Evolutionary conservation across 2,329 filamentous ascomycete species (phyloP), one percentile per base, ranked within the genome.

Genomic region (Plectosphaerella sp.): DNA sequence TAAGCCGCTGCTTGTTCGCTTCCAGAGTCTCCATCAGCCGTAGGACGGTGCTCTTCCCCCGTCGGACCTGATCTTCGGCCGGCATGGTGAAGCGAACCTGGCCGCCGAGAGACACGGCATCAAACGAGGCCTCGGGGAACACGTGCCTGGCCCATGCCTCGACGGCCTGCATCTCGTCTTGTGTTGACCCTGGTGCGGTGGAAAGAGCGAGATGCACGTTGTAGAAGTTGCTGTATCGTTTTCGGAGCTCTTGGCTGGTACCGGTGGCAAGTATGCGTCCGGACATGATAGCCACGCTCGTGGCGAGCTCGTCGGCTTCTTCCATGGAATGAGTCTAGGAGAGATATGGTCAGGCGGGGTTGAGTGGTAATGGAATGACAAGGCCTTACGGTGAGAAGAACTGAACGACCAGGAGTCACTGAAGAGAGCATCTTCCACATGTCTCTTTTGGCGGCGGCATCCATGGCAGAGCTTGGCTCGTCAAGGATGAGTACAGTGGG

Each of bases 381-480:
- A 14, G 9, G n/a, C 12, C n/a, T 11, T 37, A 50, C 48, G 0
- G 87, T 90, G 33, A 91, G 75, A 2, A 91, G 72, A 0, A 90
- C 72, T 1, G 80, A 81, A 42, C 87, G 77, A 0, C 86, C 85
- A 0, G 80, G 77, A 0, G 82, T 79, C 11, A 89, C 78, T 4
- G 80, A 75, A 6, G 77, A 76, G 2, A 90, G 74, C 0, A 85
- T 88, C 48, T 78, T 78, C 87, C 87, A 90, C 77, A 90, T 88
- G n/a, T 87, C 77, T 45, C 87, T 74, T 62, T 89, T 89, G 1
- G 83, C 80, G 1, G 83, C 84, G 1, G 85, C 85, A 57, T 89
- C 86, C 84, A 89, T 88, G n/a, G 84, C 84, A 1, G 79, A 83
- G 14, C 75, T 82, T 0, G 87, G 87, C 60, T 90, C 87, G 61